Base-by-base conservation (phyloP, 306 rosid species). In the Rubus idaeus region DNA sequence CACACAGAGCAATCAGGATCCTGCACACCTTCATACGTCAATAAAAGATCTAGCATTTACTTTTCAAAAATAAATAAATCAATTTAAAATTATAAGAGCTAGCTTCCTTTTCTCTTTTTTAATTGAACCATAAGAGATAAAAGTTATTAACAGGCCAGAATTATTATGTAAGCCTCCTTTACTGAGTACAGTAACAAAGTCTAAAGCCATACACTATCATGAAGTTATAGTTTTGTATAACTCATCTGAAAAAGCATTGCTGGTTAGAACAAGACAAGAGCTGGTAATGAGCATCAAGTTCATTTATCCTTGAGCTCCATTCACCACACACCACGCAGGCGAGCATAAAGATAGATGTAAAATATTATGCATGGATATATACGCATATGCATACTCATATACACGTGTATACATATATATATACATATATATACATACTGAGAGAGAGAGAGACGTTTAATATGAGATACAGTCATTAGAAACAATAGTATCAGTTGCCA, bases 1-100 rank as follows among this genome's bases (percentile, higher is more conserved):
- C 92, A 76, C 80, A 83, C 80, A 0, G 88, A 75, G 78, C 86
- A 86, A 83, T 88, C 93, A 74, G 74, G 81, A 78, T 83, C 92
- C 97, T 90, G 92, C 52, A 86, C 81, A 79, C 83, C 41, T 78
- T 78, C 76, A 41, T 76, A 76, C 20, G 57, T 84, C 58, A 81
- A 42, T 63, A 52, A 42, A 72, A 78, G 75, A 41, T 79, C 72
- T 56, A 47, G 79, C 53, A 57, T 75, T 18, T 71, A 51, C 47
- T 55, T 40, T 61, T 61, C 42, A 26, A 44, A 53, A 39, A 21
- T 40, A 20, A 55, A 6, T 55, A 72, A 3, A 35, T 17, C 6
- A 69, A 46, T 1, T 16, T 6, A 52, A 52, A 17, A 55, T 30
- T n/a, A 55, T 41, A 72, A 13, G 42, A 26, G 1, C 21, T 46